These are phyloP conservation scores for Dictyostelium discoideum DNA, from an alignment of 78 protist species.

Conservation along the genomic window DNA sequence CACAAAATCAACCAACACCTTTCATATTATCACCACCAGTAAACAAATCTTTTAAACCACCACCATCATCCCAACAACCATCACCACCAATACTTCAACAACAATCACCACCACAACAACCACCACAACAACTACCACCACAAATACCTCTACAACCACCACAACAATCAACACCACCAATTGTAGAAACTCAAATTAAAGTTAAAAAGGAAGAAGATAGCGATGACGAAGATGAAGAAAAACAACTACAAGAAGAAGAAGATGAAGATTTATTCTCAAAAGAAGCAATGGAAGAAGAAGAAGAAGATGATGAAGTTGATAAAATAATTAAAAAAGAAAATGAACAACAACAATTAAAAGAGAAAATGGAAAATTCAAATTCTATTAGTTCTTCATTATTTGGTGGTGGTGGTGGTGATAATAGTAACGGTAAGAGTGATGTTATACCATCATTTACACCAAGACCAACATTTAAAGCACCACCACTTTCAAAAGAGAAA, in stretches of 20 bases:
- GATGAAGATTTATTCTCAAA: background rate
- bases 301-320: constrained; percentile 26
- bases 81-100: background rate
- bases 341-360: constrained; percentile 9
- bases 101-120: background rate
- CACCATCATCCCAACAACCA: background rate
- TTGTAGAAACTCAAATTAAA: background rate
- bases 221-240: background rate
- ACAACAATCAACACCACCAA: background rate
- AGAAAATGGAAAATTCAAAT: background rate
- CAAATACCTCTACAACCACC: background rate
- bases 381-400: background rate
- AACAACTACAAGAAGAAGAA: background rate
- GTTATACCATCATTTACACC: background rate
- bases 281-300: background rate
- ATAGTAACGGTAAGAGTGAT: background rate
- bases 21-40: background rate
- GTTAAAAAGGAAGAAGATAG: background rate
- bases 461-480: constrained; percentile 27
- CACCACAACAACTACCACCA: background rate
- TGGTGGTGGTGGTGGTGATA: background rate
- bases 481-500: background rate
- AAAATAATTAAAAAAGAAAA: background rate
- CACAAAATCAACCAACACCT: background rate
- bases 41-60: background rate